These are phyloP conservation scores for Diaporthe caulivora DNA, from an alignment of 2,329 filamentous ascomycete genomes.

Conservation along the genomic window DNA sequence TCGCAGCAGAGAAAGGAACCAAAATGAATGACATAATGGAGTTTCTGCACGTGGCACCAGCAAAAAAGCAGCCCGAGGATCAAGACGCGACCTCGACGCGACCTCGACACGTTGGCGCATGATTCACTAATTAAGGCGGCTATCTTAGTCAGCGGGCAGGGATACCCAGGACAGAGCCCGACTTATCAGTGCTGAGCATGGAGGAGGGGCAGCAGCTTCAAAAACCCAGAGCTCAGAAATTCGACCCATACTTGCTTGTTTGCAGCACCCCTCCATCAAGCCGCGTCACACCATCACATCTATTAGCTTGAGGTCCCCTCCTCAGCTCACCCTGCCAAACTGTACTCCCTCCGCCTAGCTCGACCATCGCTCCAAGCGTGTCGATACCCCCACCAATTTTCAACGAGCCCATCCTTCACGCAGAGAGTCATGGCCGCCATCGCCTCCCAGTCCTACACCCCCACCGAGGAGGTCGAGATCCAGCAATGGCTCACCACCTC, in stretches of 20 bases:
- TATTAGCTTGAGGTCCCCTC: slow-evolving; percentile 20
- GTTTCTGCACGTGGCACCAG: neutral
- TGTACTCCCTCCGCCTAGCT: slow-evolving; percentile 59
- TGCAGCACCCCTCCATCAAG: neutral
- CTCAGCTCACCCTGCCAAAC: slow-evolving; percentile 49
- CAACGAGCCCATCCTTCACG: slow-evolving; percentile 53
- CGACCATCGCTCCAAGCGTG: slow-evolving; percentile 52
- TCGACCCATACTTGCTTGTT: neutral
- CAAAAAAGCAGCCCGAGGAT: neutral
- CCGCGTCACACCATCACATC: neutral
- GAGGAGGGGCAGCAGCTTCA: slow-evolving; percentile 5
- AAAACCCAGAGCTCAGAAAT: slow-evolving; percentile 10
- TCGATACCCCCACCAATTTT: slow-evolving; percentile 50
- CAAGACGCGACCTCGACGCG: slow-evolving; percentile 20
- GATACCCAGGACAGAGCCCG: neutral
- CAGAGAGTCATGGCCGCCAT: slow-evolving; percentile 74
- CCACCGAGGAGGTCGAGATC: slow-evolving; percentile 87
- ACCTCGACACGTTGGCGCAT: slow-evolving; percentile 24
- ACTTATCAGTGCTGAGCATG: too few relatives aligned
- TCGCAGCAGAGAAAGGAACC: neutral
- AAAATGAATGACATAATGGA: slow-evolving; percentile 35
- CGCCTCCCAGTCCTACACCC: slow-evolving; percentile 76
- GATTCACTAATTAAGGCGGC: slow-evolving; percentile 7
- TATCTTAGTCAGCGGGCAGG: slow-evolving; percentile 6
- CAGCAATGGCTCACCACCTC: slow-evolving; percentile 89